These are phyloP conservation scores for Colletotrichum godetiae DNA, from an alignment of 2,329 filamentous ascomycete species.

Conservation along the genomic window DNA sequence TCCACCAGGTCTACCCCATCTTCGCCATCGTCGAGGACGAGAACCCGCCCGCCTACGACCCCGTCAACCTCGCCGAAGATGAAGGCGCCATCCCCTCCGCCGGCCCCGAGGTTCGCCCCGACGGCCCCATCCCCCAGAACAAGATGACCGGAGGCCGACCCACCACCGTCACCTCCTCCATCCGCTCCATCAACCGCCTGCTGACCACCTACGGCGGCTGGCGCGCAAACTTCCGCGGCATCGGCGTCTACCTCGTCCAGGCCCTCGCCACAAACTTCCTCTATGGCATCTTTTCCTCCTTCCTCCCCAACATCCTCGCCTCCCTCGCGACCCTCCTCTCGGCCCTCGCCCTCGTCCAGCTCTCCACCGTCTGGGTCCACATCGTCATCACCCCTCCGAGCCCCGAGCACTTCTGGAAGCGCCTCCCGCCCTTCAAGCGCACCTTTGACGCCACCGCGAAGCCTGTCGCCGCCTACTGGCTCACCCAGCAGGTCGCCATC, in stretches of 20 bases:
- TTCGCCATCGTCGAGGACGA: constrained; percentile 71
- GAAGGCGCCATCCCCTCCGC: constrained; percentile 48
- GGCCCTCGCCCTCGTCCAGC: constrained; percentile 71
- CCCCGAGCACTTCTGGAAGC: constrained; percentile 72
- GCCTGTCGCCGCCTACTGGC: constrained; percentile 73
- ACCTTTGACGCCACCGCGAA: constrained; percentile 76
- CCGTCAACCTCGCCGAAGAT: constrained; percentile 57
- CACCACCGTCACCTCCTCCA: constrained; percentile 60
- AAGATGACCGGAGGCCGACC: constrained; percentile 45
- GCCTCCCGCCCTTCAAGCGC: constrained; percentile 73
- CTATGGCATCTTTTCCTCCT: constrained; percentile 55
- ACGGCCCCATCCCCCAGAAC: constrained; percentile 31
- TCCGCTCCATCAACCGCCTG: constrained; percentile 62
- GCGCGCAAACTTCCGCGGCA: constrained; percentile 76
- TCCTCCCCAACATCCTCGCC: constrained; percentile 58
- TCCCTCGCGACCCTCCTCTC: constrained; percentile 65
- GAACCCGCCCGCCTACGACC: constrained; percentile 65
- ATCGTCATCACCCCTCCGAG: constrained; percentile 81
- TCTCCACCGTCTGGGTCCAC: constrained; percentile 86
- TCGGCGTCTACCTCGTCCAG: constrained; percentile 61
- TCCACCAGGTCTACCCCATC: constrained; percentile 62
- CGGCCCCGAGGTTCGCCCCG: constrained; percentile 38
- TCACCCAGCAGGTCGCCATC: constrained; percentile 63
- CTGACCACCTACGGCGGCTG: constrained; percentile 74
- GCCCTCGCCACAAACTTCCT: constrained; percentile 48